A percentile compares a stretch with the other conserved stretches of the same genome.
phyloP scores from a whole-genome alignment of 1,284 basidiomycete species.

The Xerocomus nothofagi region DNA sequence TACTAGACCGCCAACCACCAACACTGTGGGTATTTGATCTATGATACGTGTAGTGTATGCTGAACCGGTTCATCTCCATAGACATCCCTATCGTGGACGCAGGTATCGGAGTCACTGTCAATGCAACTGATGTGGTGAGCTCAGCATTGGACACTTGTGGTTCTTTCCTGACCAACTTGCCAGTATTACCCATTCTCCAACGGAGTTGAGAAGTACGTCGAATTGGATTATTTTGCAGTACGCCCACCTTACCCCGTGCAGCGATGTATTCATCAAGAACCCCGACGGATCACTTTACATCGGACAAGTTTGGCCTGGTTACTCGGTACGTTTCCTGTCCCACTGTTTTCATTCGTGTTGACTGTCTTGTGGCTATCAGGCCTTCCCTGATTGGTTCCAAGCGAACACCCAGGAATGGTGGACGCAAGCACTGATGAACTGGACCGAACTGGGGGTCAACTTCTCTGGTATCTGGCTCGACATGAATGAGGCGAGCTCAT shows the following conservation, averaged over 20 bases:
- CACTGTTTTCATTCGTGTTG: background rate
- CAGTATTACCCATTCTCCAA: slow-evolving; percentile 49
- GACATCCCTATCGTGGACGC: slow-evolving; percentile 48
- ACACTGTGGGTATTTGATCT: slow-evolving; percentile 34
- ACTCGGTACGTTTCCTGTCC: slow-evolving; percentile 36
- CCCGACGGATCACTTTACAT: slow-evolving; percentile 65
- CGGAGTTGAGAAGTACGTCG: slow-evolving; percentile 42
- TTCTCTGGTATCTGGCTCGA: slow-evolving; percentile 77
- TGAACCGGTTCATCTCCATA: slow-evolving; percentile 13
- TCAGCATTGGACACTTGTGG: background rate
- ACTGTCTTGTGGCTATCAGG: slow-evolving; percentile 28
- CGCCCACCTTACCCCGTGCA: slow-evolving; percentile 22
- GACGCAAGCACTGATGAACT: slow-evolving; percentile 60
- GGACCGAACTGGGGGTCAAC: slow-evolving; percentile 56
- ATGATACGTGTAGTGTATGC: background rate
- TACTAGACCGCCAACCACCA: slow-evolving; percentile 41
- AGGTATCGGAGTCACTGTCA: slow-evolving; percentile 38
- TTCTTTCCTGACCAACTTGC: slow-evolving; percentile 3
- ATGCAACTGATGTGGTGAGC: slow-evolving; percentile 43
- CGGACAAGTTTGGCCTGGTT: slow-evolving; percentile 65
- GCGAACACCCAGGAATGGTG: slow-evolving; percentile 57
- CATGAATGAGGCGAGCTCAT: slow-evolving; percentile 70
- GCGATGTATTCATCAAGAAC: slow-evolving; percentile 65
- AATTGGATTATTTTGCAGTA: background rate
- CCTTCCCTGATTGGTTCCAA: slow-evolving; percentile 72